Evolutionary conservation across 2,329 filamentous ascomycete species (phyloP).

Genomic region (Hymenoscyphus fraxineus): DNA sequence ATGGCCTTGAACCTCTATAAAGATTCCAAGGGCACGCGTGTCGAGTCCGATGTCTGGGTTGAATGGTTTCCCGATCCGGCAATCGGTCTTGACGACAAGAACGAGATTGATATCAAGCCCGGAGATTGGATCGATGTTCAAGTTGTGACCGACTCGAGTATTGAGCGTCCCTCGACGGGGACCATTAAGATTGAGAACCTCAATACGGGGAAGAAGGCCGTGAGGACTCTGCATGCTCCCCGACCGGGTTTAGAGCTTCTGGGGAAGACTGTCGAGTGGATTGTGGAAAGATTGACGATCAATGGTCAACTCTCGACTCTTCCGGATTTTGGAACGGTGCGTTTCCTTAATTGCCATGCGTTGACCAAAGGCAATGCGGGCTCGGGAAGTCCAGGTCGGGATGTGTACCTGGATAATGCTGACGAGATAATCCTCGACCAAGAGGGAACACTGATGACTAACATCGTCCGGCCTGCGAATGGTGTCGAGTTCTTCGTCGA

Average conservation of each 20-base stretch:
- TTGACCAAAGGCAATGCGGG: neutral
- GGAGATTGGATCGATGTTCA: neutral
- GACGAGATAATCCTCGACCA: neutral
- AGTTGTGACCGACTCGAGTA: neutral
- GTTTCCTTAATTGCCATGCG: neutral
- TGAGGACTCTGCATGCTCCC: neutral
- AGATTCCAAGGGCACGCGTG: neutral
- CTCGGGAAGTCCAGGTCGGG: neutral
- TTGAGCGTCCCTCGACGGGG: neutral
- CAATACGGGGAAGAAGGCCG: neutral
- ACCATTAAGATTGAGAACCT: neutral
- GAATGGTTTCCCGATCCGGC: neutral
- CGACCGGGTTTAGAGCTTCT: neutral
- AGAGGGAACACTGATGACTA: neutral
- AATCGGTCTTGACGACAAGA: neutral
- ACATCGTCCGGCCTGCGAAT: neutral
- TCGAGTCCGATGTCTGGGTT: neutral
- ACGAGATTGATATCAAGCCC: neutral
- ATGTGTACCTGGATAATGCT: neutral
- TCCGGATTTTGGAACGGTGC: constrained; percentile 1
- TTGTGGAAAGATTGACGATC: neutral
- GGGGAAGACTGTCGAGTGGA: neutral
- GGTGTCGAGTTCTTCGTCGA: neutral
- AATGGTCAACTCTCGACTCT: neutral
- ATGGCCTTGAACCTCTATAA: neutral